Conservation (phyloP, 2,329 filamentous ascomycete genomes). For the Aureobasidium pullulans region DNA sequence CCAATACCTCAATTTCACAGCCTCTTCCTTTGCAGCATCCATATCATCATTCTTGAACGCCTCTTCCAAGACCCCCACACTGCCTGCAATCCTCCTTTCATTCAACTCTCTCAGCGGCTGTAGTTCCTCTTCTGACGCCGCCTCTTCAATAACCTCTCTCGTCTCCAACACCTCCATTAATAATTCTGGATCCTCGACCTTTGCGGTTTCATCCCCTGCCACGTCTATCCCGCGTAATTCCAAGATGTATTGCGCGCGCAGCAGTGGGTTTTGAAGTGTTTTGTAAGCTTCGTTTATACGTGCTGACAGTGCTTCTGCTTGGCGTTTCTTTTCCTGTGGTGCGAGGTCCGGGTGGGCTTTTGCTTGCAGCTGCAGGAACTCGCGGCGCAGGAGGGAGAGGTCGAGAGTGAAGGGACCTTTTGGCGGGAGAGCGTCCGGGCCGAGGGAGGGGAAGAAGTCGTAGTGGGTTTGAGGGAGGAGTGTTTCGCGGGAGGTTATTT, state of each 20-base stretch:
- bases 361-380: slow-evolving; percentile 80
- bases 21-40: slow-evolving; percentile 60
- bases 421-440: slow-evolving; percentile 68
- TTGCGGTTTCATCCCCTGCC: slow-evolving; percentile 67
- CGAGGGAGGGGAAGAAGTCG: slow-evolving; percentile 78
- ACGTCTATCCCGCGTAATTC: slow-evolving; percentile 65
- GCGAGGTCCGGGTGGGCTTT: slow-evolving; percentile 66
- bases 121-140: slow-evolving; percentile 55
- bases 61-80: slow-evolving; percentile 54
- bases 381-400: slow-evolving; percentile 60
- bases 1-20: slow-evolving; percentile 81
- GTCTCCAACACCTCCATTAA: slow-evolving; percentile 76
- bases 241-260: slow-evolving; percentile 83
- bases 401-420: slow-evolving; percentile 68
- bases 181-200: slow-evolving; percentile 62
- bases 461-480: slow-evolving; percentile 57
- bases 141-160: slow-evolving; percentile 51
- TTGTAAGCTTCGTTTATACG: slow-evolving; percentile 88
- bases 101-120: slow-evolving; percentile 56
- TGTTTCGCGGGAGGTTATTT: slow-evolving; percentile 7
- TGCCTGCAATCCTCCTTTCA: slow-evolving; percentile 55
- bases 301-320: slow-evolving; percentile 70
- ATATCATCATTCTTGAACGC: slow-evolving; percentile 62
- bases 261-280: slow-evolving; percentile 69
- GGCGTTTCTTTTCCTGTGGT: slow-evolving; percentile 41